Evolutionary conservation across 306 rosid species (phyloP).

Genomic region (Senna siamea): DNA sequence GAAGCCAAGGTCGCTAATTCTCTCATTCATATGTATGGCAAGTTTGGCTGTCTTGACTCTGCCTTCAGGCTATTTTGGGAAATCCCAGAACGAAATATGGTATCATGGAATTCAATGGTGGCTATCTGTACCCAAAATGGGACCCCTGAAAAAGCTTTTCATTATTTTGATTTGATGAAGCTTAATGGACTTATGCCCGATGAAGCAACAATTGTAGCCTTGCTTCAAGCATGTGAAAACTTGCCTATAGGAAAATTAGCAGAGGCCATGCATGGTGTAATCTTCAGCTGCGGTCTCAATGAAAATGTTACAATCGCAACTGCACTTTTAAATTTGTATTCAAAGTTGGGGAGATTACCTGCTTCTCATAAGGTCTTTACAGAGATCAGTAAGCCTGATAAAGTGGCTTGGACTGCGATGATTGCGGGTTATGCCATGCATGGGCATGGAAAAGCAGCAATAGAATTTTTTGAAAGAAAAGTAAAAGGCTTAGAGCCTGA

Average conservation of each 20-base stretch:
- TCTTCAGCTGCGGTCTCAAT: constrained; percentile 50
- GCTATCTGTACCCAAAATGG: constrained; percentile 54
- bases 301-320: constrained; percentile 54
- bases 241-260: constrained; percentile 53
- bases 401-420: constrained; percentile 84
- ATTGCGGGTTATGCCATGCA: constrained; percentile 71
- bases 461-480: constrained; percentile 57
- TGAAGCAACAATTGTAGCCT: constrained; percentile 63
- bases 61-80: constrained; percentile 60
- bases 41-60: constrained; percentile 49
- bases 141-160: constrained; percentile 47
- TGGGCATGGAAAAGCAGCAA: constrained; percentile 66
- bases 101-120: constrained; percentile 77
- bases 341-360: constrained; percentile 70
- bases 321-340: constrained; percentile 59
- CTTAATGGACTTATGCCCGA: constrained; percentile 54
- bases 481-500: constrained; percentile 66
- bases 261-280: constrained; percentile 62
- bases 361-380: constrained; percentile 55
- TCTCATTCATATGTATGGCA: constrained; percentile 73
- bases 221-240: constrained; percentile 68
- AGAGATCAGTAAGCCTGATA: constrained; percentile 62
- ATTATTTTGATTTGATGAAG: constrained; percentile 61
- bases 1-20: constrained; percentile 66
- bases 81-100: constrained; percentile 48